Base-by-base conservation (phyloP, 345 rosid species). In the Citrus glauca region DNA sequence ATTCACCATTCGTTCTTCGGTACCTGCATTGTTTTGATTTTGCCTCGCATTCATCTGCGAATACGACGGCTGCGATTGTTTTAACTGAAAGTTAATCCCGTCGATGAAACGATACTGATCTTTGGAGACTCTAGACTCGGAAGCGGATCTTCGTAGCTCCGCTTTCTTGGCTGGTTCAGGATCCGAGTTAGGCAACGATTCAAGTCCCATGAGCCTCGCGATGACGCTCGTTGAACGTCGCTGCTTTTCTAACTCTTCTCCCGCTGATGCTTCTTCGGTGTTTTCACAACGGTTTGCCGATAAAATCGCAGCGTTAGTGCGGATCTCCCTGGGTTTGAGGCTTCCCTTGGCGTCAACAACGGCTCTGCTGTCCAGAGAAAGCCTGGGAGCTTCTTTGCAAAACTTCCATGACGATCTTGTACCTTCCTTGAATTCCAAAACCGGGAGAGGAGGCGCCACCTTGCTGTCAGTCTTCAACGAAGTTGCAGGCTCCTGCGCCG, bases 351-450 rank as follows among this genome's bases (percentile, higher is more conserved):
- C 95, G 61, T 94, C 98, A 45, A 94, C 90, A 2, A 89, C 84
- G 19, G 97, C 97, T 78, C 98, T 88, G 87, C 99, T 96, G 38
- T 96, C 99, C n/a, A 96, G 98, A 7, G 99, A 96, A 14, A 96
- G 95, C 76, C 99, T 82, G 2, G 99, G 99, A 78, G 97, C 91
- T 80, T 92, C 99, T 79, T 88, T 96, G 37, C 88, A 88, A 87
- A 89, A 90, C 87, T 90, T 94, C 99, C 99, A 88, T 1, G 98
- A 80, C 48, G 92, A 80, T 72, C 84, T 89, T 4, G 88, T 66
- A 59, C 90, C 89, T 83, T 88, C 90, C 79, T 86, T 87, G 65
- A 79, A 61, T 77, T 92, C 95, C 40, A 92, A 82, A 35, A 86
- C 73, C 4, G 91, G 89, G 65, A 89, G 86, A 30, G 90, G 90